Conservation (phyloP, 192 early-diverging fungal genomes). For the Podila horticola region DNA sequence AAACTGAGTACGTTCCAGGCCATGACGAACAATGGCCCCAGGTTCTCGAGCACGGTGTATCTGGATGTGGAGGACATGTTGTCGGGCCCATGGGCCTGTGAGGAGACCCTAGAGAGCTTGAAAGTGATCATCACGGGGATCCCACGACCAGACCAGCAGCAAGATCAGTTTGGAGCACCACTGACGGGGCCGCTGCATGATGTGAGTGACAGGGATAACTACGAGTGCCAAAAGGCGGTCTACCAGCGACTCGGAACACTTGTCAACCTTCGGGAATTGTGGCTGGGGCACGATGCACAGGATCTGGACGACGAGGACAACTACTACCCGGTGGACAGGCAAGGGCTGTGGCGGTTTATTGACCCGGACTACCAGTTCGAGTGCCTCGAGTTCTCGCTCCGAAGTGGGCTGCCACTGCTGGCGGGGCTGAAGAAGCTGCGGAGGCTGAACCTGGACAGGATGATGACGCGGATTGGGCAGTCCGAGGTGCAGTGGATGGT, state of each 20-base stretch:
- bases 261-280: constrained; percentile 9
- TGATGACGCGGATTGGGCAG: constrained; percentile 29
- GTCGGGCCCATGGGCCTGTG: constrained; percentile 32
- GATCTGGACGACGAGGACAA: constrained; percentile 50
- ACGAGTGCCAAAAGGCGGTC: constrained; percentile 19
- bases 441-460: constrained; percentile 30
- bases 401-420: constrained; percentile 20
- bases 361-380: constrained; percentile 43
- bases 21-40: constrained; percentile 30
- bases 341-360: constrained; percentile 34
- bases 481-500: constrained; percentile 47
- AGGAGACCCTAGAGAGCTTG: constrained; percentile 9
- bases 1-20: constrained; percentile 19
- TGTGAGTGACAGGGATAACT: constrained; percentile 8
- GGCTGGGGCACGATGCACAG: constrained; percentile 43
- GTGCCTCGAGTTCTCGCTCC: constrained; percentile 40
- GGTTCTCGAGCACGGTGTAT: constrained; percentile 37
- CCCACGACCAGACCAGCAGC: constrained; percentile 26
- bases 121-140: constrained; percentile 37
- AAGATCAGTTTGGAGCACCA: constrained; percentile 20
- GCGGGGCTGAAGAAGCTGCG: constrained; percentile 18
- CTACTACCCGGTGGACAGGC: constrained; percentile 21
- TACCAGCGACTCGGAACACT: constrained; percentile 24
- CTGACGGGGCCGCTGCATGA: constrained; percentile 34
- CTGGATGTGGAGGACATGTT: constrained; percentile 42